Conservation (phyloP, 2,329 filamentous ascomycete genomes). For the Simplicillium sp. region DNA sequence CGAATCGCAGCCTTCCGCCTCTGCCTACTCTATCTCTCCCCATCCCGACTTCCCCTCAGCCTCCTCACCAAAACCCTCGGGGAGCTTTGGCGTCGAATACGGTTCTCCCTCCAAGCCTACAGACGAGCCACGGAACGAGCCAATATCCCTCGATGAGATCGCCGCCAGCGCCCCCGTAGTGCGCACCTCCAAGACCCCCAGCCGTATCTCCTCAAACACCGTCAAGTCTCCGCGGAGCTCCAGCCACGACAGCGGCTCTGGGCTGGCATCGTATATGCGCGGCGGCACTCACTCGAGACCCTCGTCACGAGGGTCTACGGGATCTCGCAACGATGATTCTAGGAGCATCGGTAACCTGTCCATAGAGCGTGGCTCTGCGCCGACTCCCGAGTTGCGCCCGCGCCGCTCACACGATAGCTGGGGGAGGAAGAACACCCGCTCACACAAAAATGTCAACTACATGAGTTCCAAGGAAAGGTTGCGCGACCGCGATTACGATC, state of each 20-base stretch:
- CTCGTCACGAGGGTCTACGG: conserved; percentile 47
- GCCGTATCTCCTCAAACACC: conserved; percentile 61
- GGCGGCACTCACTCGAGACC: conserved; percentile 35
- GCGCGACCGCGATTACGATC: conserved; percentile 52
- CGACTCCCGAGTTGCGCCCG: conserved; percentile 38
- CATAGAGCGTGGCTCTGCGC: conserved; percentile 45
- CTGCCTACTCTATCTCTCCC: conserved; percentile 17
- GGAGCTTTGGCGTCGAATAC: conserved; percentile 66
- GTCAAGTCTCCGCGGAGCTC: conserved; percentile 46
- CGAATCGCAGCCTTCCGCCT: conserved; percentile 42
- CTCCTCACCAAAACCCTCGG: conserved; percentile 27
- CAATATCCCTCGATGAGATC: conserved; percentile 45
- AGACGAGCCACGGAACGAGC: conserved; percentile 37
- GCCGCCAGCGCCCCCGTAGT: conserved; percentile 62
- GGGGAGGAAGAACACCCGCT: conserved; percentile 45
- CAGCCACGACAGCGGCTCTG: conserved; percentile 32
- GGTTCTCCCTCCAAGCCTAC: conserved; percentile 49
- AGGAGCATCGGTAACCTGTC: conserved; percentile 57
- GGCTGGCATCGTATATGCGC: too few relatives aligned
- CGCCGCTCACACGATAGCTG: conserved; percentile 53
- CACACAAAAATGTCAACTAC: conserved; percentile 55
- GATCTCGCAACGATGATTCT: conserved; percentile 46
- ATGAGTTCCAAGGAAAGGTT: conserved; percentile 64
- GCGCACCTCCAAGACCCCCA: conserved; percentile 72
- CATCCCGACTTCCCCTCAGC: conserved; percentile 23